phyloP scores from a whole-genome alignment of 2,329 filamentous ascomycete genomes.

The Ascochyta lentis region DNA sequence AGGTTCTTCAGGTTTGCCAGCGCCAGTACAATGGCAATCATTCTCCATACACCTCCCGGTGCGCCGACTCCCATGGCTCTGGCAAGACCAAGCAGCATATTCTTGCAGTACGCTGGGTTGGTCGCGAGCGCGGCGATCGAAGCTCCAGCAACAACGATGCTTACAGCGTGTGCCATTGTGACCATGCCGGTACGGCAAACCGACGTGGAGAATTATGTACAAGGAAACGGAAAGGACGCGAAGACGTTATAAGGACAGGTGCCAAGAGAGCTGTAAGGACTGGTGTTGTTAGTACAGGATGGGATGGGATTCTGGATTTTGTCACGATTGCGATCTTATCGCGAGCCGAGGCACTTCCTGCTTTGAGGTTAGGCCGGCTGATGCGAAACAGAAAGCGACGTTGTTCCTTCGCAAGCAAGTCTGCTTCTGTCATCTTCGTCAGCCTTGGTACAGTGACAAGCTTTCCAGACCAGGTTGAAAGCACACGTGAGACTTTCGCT shows the following conservation, averaged over 20 bases:
- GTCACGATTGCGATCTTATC: background rate
- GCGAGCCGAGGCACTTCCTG: slow-evolving; percentile 9
- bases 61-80: slow-evolving; percentile 34
- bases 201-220: background rate
- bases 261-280: slow-evolving; percentile 2
- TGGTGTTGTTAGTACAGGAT: background rate
- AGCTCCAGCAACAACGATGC: slow-evolving; percentile 30
- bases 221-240: too few species aligned
- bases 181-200: background rate
- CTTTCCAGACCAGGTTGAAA: background rate
- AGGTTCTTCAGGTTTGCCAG: slow-evolving; percentile 74
- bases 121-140: slow-evolving; percentile 15
- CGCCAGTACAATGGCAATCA: slow-evolving; percentile 43
- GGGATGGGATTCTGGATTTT: background rate
- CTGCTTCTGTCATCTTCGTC: background rate
- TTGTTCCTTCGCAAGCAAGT: slow-evolving; percentile 4
- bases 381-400: background rate
- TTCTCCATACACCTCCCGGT: slow-evolving; percentile 45
- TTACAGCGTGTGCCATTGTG: slow-evolving; percentile 28
- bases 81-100: slow-evolving; percentile 1
- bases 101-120: slow-evolving; percentile 10
- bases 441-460: background rate
- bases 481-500: background rate
- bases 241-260: background rate
- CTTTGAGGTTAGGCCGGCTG: background rate